Evolutionary conservation across 2,329 filamentous ascomycete species (phyloP).

Genomic region (Arthrocladium fulminans): DNA sequence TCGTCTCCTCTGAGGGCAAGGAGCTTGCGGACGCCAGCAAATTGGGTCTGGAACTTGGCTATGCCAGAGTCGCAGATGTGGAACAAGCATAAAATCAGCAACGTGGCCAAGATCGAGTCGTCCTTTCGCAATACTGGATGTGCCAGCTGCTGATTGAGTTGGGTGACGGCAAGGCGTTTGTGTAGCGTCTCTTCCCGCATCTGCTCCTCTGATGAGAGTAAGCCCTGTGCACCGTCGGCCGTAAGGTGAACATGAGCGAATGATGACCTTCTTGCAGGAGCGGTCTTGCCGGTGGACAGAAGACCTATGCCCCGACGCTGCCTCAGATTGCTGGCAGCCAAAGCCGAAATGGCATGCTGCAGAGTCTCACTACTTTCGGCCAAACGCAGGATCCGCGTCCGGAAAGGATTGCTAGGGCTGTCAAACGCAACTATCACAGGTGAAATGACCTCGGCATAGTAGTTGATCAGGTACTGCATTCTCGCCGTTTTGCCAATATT

Average conservation of each 20-base stretch:
- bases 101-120: conserved; percentile 78
- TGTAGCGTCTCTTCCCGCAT: conserved; percentile 72
- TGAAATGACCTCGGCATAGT: conserved; percentile 87
- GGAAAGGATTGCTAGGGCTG: conserved; percentile 73
- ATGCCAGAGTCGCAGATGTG: conserved; percentile 90
- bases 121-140: conserved; percentile 66
- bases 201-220: conserved; percentile 48
- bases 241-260: conserved; percentile 38
- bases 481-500: conserved; percentile 58
- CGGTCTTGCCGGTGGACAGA: conserved; percentile 44
- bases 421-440: conserved; percentile 89
- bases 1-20: conserved; percentile 63
- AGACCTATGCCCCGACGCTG: conserved; percentile 59
- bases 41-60: conserved; percentile 86
- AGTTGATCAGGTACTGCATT: conserved; percentile 83
- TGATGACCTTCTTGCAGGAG: conserved; percentile 41
- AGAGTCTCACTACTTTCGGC: conserved; percentile 70
- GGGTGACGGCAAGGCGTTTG: conserved; percentile 71
- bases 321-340: conserved; percentile 80
- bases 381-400: conserved; percentile 70
- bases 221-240: conserved; percentile 32
- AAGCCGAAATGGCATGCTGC: conserved; percentile 85
- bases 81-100: conserved; percentile 82
- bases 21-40: conserved; percentile 86
- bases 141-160: conserved; percentile 75